phyloP scores from a whole-genome alignment of 2,329 filamentous ascomycete species.

The Talaromyces funiculosus region DNA sequence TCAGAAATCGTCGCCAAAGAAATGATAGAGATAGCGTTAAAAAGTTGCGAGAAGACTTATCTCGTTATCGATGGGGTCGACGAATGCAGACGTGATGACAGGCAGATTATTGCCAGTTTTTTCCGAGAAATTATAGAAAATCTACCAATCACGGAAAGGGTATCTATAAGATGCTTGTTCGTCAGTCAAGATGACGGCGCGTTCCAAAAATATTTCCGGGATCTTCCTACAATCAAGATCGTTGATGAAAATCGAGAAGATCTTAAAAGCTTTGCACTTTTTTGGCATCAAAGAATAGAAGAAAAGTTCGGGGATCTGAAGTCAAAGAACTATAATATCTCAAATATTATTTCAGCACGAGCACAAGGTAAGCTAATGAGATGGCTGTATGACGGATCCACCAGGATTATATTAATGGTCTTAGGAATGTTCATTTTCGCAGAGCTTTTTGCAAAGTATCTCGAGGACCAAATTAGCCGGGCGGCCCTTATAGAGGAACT shows the following conservation, averaged over 20 bases:
- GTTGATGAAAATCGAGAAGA: neutral
- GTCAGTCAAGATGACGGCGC: neutral
- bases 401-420: neutral
- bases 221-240: neutral
- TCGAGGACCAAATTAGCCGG: neutral
- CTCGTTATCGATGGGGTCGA: too few relatives aligned
- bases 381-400: too few relatives aligned
- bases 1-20: neutral
- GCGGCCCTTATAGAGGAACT: neutral
- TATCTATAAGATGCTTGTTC: neutral
- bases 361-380: neutral
- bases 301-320: neutral
- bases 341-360: neutral
- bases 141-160: too few relatives aligned
- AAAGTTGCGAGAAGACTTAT: neutral
- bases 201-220: neutral
- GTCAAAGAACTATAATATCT: neutral
- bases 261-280: neutral
- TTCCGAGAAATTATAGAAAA: neutral
- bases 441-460: neutral
- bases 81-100: neutral
- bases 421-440: neutral
- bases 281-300: neutral
- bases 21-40: neutral
- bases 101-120: neutral